phyloP scores from a whole-genome alignment of 2,329 filamentous ascomycete species.

The Cladosporium sp. region DNA sequence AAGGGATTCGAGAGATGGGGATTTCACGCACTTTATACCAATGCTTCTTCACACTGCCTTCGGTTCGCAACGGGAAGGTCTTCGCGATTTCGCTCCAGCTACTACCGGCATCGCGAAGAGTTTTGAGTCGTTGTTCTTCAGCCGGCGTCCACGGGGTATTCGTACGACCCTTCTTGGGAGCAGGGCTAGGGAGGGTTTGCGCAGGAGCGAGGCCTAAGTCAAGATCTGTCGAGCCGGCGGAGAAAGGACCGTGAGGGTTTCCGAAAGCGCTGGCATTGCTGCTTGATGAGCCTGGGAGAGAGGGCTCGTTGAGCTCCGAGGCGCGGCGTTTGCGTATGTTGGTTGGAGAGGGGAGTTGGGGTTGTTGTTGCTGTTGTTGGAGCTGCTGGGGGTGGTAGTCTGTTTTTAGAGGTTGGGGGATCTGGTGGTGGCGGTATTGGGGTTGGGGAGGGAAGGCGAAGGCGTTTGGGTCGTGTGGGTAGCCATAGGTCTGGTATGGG shows the following conservation, averaged over 20 bases:
- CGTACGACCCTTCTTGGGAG: slow-evolving; percentile 88
- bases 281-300: slow-evolving; percentile 26
- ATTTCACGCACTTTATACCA: slow-evolving; percentile 94
- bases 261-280: slow-evolving; percentile 26
- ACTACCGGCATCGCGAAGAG: slow-evolving; percentile 86
- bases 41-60: slow-evolving; percentile 98
- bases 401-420: slow-evolving; percentile 21
- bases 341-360: slow-evolving; percentile 24
- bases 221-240: slow-evolving; percentile 17
- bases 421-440: slow-evolving; percentile 19
- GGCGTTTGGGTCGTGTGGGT: slow-evolving; percentile 25
- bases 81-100: slow-evolving; percentile 99
- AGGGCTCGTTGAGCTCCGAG: slow-evolving; percentile 28
- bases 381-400: slow-evolving; percentile 22
- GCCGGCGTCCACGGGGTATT: slow-evolving; percentile 97
- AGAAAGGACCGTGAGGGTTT: slow-evolving; percentile 24
- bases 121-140: slow-evolving; percentile 87
- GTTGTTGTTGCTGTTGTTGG: slow-evolving; percentile 31
- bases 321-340: slow-evolving; percentile 34
- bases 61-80: slow-evolving; percentile 89
- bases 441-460: slow-evolving; percentile 28
- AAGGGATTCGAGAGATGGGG: too few relatives aligned
- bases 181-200: slow-evolving; percentile 39
- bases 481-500: slow-evolving; percentile 27
- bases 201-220: slow-evolving; percentile 19